These are phyloP conservation scores for Amphirosellinia nigrospora DNA, from an alignment of 495 filamentous ascomycete species.

Conservation along the genomic window DNA sequence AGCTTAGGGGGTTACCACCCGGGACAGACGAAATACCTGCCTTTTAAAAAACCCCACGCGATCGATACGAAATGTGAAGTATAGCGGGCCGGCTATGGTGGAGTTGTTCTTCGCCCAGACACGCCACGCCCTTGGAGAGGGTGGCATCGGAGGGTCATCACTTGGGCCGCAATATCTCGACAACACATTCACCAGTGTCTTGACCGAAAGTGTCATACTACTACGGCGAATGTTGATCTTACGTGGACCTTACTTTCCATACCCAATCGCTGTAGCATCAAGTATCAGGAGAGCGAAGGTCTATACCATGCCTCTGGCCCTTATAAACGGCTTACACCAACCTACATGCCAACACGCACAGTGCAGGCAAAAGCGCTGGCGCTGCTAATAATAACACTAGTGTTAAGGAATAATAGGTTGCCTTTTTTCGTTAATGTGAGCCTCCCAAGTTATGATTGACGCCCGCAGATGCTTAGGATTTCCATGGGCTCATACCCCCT, in stretches of 20 bases:
- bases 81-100: constrained; percentile 30
- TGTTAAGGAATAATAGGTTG: background rate
- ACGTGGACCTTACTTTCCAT: background rate
- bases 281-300: constrained; percentile 8
- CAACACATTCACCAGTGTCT: constrained; percentile 18
- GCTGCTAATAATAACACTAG: constrained; percentile 5
- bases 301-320: background rate
- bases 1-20: background rate
- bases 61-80: constrained; percentile 19
- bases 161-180: constrained; percentile 22
- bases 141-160: constrained; percentile 25
- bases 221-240: constrained; percentile 22
- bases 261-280: constrained; percentile 10
- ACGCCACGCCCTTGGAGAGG: constrained; percentile 39
- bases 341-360: constrained; percentile 15
- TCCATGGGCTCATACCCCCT: background rate
- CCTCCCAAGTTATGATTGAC: background rate
- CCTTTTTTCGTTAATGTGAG: background rate
- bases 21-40: background rate
- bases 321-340: constrained; percentile 1
- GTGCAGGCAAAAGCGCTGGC: background rate
- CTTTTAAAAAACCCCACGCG: constrained; percentile 5
- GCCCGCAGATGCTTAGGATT: constrained; percentile 14
- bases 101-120: constrained; percentile 34
- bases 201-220: constrained; percentile 21